Evolutionary conservation across 2,329 filamentous ascomycete species (phyloP).

Genomic region (Scedosporium apiospermum): DNA sequence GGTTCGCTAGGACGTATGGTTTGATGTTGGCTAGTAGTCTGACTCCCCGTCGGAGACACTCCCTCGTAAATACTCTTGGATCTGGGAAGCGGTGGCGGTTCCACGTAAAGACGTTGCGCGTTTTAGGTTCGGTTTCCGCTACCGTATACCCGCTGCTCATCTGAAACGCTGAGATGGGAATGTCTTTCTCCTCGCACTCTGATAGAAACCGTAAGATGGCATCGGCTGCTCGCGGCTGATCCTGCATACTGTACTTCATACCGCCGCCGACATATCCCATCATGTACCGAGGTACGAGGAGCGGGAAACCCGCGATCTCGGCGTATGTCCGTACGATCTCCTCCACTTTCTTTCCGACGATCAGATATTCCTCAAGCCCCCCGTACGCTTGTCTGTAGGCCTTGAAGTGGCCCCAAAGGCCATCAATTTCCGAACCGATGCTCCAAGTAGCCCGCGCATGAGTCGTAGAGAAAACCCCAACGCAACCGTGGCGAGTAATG

Average conservation of each 20-base stretch:
- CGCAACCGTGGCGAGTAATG: constrained; percentile 51
- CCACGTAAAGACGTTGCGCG: constrained; percentile 62
- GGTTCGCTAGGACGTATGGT: constrained; percentile 58
- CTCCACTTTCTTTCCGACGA: constrained; percentile 55
- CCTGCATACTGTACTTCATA: constrained; percentile 43
- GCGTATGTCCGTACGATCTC: constrained; percentile 60
- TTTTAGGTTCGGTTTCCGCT: constrained; percentile 56
- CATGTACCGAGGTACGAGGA: constrained; percentile 61
- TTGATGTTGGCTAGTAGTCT: constrained; percentile 64
- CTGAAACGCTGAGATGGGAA: constrained; percentile 62
- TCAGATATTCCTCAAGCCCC: constrained; percentile 61
- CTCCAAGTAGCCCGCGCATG: constrained; percentile 56
- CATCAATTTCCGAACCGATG: constrained; percentile 64
- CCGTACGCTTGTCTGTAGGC: constrained; percentile 65
- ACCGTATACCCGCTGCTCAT: constrained; percentile 67
- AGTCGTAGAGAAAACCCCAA: constrained; percentile 59
- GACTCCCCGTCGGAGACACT: constrained; percentile 55
- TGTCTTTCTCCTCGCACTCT: constrained; percentile 54
- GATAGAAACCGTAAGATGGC: constrained; percentile 50
- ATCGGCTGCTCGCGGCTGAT: constrained; percentile 43
- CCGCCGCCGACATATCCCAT: constrained; percentile 64
- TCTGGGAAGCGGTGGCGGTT: constrained; percentile 61
- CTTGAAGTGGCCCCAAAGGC: constrained; percentile 67
- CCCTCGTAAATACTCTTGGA: constrained; percentile 51
- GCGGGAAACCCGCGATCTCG: constrained; percentile 56